These are phyloP conservation scores for Stachybotrys chartarum DNA, from an alignment of 2,329 filamentous ascomycete genomes.

Conservation along the genomic window DNA sequence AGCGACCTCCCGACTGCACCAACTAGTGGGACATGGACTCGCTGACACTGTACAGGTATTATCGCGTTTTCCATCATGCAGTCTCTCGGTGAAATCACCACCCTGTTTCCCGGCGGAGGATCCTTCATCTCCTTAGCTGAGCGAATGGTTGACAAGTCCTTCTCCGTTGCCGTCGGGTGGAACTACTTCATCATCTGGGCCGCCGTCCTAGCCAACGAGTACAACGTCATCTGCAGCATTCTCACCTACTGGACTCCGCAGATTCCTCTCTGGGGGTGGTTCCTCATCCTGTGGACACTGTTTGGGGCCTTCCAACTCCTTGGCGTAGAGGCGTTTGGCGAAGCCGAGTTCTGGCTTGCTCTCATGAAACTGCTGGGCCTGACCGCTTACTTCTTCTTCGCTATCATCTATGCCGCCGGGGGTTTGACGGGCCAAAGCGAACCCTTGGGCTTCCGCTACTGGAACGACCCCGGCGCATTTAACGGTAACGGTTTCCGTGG, in stretches of 20 bases:
- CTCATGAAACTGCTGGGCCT: conserved; percentile 64
- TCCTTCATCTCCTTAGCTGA: conserved; percentile 65
- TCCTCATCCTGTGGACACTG: conserved; percentile 67
- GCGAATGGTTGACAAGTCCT: conserved; percentile 63
- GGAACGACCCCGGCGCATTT: conserved; percentile 65
- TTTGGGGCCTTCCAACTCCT: conserved; percentile 64
- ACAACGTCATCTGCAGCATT: conserved; percentile 61
- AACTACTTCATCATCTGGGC: conserved; percentile 66
- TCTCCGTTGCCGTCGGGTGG: conserved; percentile 63
- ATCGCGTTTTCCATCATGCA: conserved; percentile 65
- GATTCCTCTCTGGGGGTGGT: conserved; percentile 59
- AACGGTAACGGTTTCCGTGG: conserved; percentile 58
- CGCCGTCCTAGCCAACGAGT: conserved; percentile 61
- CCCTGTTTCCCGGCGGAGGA: conserved; percentile 63
- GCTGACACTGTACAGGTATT: conserved; percentile 28
- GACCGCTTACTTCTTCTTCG: conserved; percentile 66
- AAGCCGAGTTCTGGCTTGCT: conserved; percentile 75
- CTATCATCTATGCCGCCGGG: conserved; percentile 63
- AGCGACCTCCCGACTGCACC: not conserved
- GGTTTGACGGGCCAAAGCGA: conserved; percentile 53
- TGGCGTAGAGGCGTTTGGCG: conserved; percentile 67
- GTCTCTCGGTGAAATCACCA: conserved; percentile 67
- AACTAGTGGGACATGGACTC: not conserved
- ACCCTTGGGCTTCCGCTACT: conserved; percentile 62
- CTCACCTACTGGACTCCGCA: conserved; percentile 58